A percentile compares a stretch with the other conserved stretches of the same genome.
These are phyloP conservation scores for Acrocalymma vagum DNA, from an alignment of 2,329 filamentous ascomycete genomes.

Conservation along the genomic window DNA sequence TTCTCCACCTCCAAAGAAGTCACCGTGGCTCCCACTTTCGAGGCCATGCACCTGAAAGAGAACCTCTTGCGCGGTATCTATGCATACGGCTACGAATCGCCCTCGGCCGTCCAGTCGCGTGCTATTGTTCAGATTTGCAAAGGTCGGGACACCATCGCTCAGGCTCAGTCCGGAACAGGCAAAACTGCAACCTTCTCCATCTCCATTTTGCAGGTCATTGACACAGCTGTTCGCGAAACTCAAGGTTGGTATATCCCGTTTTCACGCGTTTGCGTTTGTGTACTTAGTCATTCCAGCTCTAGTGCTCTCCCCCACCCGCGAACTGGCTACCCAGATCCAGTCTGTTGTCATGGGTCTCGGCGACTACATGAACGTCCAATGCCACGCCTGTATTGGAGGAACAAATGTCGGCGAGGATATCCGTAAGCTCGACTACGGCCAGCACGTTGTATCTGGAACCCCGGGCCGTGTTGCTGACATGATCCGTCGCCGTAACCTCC, in stretches of 20 bases:
- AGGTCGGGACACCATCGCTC: conserved; percentile 97
- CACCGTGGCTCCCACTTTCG: conserved; percentile 82
- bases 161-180: conserved; percentile 95
- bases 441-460: conserved; percentile 96
- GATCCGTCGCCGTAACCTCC: conserved; percentile 77
- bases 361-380: conserved; percentile 99
- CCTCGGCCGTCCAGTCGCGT: conserved; percentile 95
- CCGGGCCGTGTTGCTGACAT: conserved; percentile 94
- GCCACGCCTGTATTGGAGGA: conserved; percentile 97
- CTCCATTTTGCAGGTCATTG: conserved; percentile 94
- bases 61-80: conserved; percentile 97
- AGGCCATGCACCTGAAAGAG: conserved; percentile 90
- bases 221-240: conserved; percentile 89
- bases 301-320: conserved; percentile 93
- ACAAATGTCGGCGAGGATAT: conserved; percentile 99
- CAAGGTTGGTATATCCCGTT: conserved; percentile 63
- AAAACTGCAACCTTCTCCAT: conserved; percentile 98
- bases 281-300: conserved; percentile 65
- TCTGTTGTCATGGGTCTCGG: conserved; percentile 99
- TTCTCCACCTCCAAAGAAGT: conserved; percentile 99
- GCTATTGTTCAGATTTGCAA: conserved; percentile 99
- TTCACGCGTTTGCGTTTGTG: not conserved
- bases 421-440: conserved; percentile 94
- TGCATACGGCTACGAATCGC: conserved; percentile 97
- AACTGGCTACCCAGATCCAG: conserved; percentile 97